phyloP scores from a whole-genome alignment of 2,329 filamentous ascomycete genomes.

The Leptographium lundbergii region DNA sequence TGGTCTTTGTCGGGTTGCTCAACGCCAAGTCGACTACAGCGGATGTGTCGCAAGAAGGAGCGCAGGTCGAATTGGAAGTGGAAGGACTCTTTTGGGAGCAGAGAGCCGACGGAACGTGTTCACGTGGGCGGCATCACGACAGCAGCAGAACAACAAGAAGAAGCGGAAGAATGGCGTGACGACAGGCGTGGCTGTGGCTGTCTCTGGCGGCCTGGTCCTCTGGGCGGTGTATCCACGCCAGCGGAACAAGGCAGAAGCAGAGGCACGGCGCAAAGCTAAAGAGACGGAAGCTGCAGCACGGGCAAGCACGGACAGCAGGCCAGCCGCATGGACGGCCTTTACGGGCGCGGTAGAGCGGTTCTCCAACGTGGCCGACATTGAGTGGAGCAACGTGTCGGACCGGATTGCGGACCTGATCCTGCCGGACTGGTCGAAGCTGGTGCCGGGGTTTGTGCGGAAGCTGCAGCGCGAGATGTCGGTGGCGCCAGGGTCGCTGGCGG shows the following conservation, averaged over 20 bases:
- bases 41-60: background rate
- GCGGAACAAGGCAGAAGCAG: background rate
- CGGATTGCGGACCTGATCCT: slow-evolving; percentile 58
- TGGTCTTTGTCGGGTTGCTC: background rate
- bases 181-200: background rate
- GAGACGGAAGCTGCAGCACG: background rate
- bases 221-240: background rate
- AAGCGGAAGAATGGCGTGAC: background rate
- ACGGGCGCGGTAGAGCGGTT: slow-evolving; percentile 35
- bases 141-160: background rate
- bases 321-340: slow-evolving; percentile 34
- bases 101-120: background rate
- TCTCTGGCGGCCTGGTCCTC: background rate
- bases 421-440: slow-evolving; percentile 66
- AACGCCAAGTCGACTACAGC: background rate
- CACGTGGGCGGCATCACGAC: background rate
- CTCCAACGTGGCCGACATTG: slow-evolving; percentile 37
- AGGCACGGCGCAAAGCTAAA: background rate
- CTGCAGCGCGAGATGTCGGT: slow-evolving; percentile 80
- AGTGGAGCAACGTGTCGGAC: slow-evolving; percentile 43
- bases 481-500: slow-evolving; percentile 74
- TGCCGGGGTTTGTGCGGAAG: slow-evolving; percentile 69
- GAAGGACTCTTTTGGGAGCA: background rate
- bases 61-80: background rate
- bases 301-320: background rate